Conservation (phyloP, 495 filamentous ascomycete species). For the Penicillium manginii region DNA sequence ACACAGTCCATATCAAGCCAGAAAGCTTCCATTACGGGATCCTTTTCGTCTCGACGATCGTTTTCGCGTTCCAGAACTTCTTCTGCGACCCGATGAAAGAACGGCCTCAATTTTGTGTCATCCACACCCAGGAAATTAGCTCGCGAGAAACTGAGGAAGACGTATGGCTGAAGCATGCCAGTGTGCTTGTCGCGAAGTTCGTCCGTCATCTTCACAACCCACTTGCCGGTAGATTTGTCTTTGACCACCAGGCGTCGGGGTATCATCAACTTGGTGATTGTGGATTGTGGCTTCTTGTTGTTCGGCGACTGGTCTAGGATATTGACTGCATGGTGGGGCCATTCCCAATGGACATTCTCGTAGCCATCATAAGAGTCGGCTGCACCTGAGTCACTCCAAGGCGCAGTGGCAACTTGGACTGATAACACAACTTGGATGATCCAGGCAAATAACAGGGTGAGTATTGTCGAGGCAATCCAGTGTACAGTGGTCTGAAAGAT, state of each 20-base stretch:
- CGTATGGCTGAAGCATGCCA: constrained; percentile 16
- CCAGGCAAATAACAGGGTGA: constrained; percentile 15
- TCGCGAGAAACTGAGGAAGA: constrained; percentile 21
- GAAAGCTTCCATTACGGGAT: constrained; percentile 10
- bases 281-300: constrained; percentile 14
- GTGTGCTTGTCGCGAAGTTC: constrained; percentile 14
- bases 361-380: constrained; percentile 11
- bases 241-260: constrained; percentile 19
- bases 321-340: constrained; percentile 21
- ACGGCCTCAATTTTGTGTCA: constrained; percentile 7
- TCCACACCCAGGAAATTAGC: constrained; percentile 9
- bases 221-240: constrained; percentile 1
- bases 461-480: constrained; percentile 7
- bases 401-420: constrained; percentile 12
- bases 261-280: constrained; percentile 12
- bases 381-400: constrained; percentile 14
- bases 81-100: constrained; percentile 11
- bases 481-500: constrained; percentile 9
- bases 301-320: constrained; percentile 16
- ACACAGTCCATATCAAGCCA: constrained; percentile 20
- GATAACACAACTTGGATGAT: constrained; percentile 19
- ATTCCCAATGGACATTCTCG: constrained; percentile 20
- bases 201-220: constrained; percentile 8
- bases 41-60: not conserved
- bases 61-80: constrained; percentile 8